Percentiles rank a stretch among this genome's conserved stretches.
phyloP scores from a whole-genome alignment of 108 stramenopile species.

The Cyclotella cryptica region DNA sequence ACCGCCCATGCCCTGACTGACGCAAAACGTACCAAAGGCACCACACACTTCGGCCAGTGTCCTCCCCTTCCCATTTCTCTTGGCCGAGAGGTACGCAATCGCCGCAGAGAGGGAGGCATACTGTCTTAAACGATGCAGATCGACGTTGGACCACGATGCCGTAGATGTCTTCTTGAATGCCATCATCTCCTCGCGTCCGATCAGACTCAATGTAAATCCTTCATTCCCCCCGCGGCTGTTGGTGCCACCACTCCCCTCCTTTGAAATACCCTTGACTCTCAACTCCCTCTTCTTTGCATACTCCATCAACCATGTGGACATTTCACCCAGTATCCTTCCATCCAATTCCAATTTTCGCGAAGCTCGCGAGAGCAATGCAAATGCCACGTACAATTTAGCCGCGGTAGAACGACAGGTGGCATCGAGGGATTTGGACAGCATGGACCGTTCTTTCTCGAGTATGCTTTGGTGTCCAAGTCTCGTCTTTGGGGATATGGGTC shows the following conservation, averaged over 20 bases:
- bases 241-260: constrained; percentile 1
- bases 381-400: constrained; percentile 35
- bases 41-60: constrained; percentile 42
- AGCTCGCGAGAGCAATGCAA: constrained; percentile 29
- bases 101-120: constrained; percentile 41
- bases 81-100: constrained; percentile 35
- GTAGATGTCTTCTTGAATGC: background rate
- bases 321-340: constrained; percentile 14
- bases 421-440: constrained; percentile 15
- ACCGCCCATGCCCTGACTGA: background rate
- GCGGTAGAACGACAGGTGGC: constrained; percentile 16
- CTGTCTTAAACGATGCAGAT: constrained; percentile 42
- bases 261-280: constrained; percentile 34
- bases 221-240: background rate
- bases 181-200: background rate
- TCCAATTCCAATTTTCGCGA: constrained; percentile 12
- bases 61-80: constrained; percentile 34
- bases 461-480: constrained; percentile 20
- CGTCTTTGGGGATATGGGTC: constrained; percentile 4
- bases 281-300: constrained; percentile 26
- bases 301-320: constrained; percentile 25
- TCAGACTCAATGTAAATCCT: constrained; percentile 9
- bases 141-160: constrained; percentile 3
- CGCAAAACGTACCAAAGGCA: constrained; percentile 37
- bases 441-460: constrained; percentile 23